phyloP scores from a whole-genome alignment of 2,329 filamentous ascomycete genomes.

The Phoma sp. region DNA sequence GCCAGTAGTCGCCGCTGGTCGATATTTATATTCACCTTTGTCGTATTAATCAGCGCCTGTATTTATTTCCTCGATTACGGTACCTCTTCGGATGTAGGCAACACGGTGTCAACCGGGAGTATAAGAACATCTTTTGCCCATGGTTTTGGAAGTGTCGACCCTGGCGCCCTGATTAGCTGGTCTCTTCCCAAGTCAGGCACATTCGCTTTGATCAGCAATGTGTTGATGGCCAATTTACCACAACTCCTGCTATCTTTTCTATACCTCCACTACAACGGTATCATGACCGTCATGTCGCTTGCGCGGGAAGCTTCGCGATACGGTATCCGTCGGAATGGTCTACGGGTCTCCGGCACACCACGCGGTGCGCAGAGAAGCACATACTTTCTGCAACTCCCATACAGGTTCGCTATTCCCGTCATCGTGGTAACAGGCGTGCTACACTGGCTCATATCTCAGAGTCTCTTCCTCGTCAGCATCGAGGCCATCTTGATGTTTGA shows the following conservation, averaged over 20 bases:
- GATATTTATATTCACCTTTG: too few species aligned
- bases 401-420: slow-evolving; percentile 47
- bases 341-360: slow-evolving; percentile 45
- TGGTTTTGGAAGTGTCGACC: too few species aligned
- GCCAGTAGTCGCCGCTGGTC: too few species aligned
- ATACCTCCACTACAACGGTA: slow-evolving; percentile 54
- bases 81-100: too few species aligned
- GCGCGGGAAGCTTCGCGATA: slow-evolving; percentile 56
- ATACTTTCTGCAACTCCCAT: slow-evolving; percentile 52
- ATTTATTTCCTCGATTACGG: too few species aligned
- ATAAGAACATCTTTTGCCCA: too few species aligned
- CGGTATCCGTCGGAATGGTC: slow-evolving; percentile 32
- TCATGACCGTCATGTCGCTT: slow-evolving; percentile 55
- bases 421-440: slow-evolving; percentile 41
- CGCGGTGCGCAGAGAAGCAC: slow-evolving; percentile 41
- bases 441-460: slow-evolving; percentile 54
- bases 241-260: slow-evolving; percentile 55
- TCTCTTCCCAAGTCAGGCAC: background rate
- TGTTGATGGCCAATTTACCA: slow-evolving; percentile 54
- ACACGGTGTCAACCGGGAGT: too few species aligned
- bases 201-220: slow-evolving; percentile 6
- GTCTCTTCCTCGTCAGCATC: slow-evolving; percentile 49
- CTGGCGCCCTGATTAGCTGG: too few species aligned
- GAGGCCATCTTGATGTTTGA: too few species aligned
- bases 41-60: too few species aligned